phyloP scores from a whole-genome alignment of 2,329 filamentous ascomycete species.

The Exophiala bonariae region DNA sequence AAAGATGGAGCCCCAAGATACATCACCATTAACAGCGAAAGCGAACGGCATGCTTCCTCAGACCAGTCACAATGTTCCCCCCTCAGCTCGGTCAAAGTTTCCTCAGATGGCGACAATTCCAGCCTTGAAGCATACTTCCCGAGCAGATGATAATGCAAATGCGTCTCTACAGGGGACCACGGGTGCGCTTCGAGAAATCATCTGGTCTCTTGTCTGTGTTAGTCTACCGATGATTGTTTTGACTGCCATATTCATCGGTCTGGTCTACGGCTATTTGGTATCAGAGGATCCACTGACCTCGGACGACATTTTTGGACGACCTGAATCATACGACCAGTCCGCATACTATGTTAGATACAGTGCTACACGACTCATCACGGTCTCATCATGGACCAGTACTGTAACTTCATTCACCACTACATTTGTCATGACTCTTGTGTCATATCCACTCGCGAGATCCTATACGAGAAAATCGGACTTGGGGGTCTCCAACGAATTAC shows the following conservation, averaged over 20 bases:
- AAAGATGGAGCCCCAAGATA: no score
- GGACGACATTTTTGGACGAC: not conserved
- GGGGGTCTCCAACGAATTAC: not conserved
- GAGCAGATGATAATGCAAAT: not conserved
- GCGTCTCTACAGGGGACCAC: not conserved
- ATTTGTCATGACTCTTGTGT: conserved; percentile 28
- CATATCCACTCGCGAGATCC: conserved; percentile 25
- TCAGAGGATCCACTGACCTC: not conserved
- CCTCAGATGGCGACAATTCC: no score
- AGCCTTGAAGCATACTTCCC: no score
- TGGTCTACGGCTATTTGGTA: conserved; percentile 11
- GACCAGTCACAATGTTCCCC: no score
- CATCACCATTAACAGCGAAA: no score
- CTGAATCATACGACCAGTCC: conserved; percentile 3
- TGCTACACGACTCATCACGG: conserved; percentile 22
- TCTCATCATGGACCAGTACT: conserved; percentile 29
- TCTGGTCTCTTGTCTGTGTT: conserved; percentile 6
- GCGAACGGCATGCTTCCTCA: no score
- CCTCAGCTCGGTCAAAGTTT: no score
- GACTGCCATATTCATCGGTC: conserved; percentile 8
- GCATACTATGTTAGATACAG: conserved; percentile 21
- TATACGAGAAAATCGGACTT: conserved; percentile 10
- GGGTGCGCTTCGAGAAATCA: conserved; percentile 9
- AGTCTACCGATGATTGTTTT: conserved; percentile 13
- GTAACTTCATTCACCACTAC: conserved; percentile 25